Evolutionary conservation across 805 yeast genomes (phyloP), one percentile per base, ranked within the genome.

Genomic region (Candida odintsovae): DNA sequence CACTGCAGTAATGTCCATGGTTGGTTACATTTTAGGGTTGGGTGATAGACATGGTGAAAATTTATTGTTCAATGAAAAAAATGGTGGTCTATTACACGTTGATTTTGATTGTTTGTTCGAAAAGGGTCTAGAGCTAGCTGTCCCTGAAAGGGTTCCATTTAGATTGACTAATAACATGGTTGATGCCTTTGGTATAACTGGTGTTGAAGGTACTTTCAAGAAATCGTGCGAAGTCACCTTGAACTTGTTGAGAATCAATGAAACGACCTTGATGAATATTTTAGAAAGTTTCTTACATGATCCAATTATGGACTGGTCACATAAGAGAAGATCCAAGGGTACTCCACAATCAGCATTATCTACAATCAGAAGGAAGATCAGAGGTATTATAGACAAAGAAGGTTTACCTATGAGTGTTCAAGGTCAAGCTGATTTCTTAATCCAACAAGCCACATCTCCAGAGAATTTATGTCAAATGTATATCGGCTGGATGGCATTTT

Each of bases 1-100:
- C 0, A 72, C 86, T 23, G 97, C 97, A 0, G 98, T 92, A 0
- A 94, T 95, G 99, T 90, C 97, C 0, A 89, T 94, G 72, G 96
- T 92, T 6, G 99, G 99, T 0, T 88, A 87, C 61, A 80, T 94
- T 40, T 72, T 94, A 23, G 99, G 99, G 9, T 73, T 94, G 42
- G 99, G 99, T 21, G 99, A 94, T 65, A 74, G 99, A 36, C 99
- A 94, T 62, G 86, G 96, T 55, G 99, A 94, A 59, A 94, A 94
- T 59, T 79, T 94, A 19, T 66, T 94, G 45, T 69, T 92, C 35
- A 76, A 82, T 56, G 83, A 83, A 50, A 76, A 73, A 38, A 76
- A 82, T 4, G 99, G 99, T 1, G 80, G 80, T 9, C 79, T 89
- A 0, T 66, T 94, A 50, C 99, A 94, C 63, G 97, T 94, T 46